Evolutionary conservation across 495 filamentous ascomycete species (phyloP).

Genomic region (Sporormia fimetaria): DNA sequence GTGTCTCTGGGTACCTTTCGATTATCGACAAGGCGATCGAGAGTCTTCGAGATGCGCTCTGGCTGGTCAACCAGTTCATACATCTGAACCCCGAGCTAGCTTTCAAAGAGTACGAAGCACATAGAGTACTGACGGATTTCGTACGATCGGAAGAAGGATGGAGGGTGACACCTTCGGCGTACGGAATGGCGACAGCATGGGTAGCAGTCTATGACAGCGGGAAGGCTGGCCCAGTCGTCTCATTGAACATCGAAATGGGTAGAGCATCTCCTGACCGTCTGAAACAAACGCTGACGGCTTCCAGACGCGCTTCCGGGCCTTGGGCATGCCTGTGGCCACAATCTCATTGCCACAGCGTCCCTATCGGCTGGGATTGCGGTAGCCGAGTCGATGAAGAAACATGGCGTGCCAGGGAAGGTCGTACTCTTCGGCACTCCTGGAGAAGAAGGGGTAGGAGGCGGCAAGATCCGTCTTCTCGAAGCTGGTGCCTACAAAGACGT

Average conservation of each 20-base stretch:
- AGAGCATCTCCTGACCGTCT: background rate
- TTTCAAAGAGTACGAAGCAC: constrained; percentile 28
- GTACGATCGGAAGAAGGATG: constrained; percentile 19
- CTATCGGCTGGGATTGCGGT: constrained; percentile 49
- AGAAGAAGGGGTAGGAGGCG: constrained; percentile 56
- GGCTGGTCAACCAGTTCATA: constrained; percentile 21
- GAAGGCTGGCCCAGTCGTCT: constrained; percentile 22
- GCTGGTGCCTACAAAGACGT: constrained; percentile 52
- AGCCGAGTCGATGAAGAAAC: constrained; percentile 38
- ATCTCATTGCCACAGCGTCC: constrained; percentile 35
- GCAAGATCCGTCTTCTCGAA: constrained; percentile 54
- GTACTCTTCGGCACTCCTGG: constrained; percentile 59
- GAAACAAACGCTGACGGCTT: background rate
- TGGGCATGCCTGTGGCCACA: constrained; percentile 24
- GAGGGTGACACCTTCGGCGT: constrained; percentile 27
- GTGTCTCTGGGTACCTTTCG: constrained; percentile 3
- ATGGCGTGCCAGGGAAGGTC: constrained; percentile 44
- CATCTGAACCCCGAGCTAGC: constrained; percentile 29
- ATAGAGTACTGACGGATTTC: constrained; percentile 25
- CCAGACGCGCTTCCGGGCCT: constrained; percentile 31
- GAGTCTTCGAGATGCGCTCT: constrained; percentile 3
- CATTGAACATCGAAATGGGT: constrained; percentile 31
- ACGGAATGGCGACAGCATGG: constrained; percentile 28
- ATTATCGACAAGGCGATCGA: constrained; percentile 13
- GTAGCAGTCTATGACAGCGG: constrained; percentile 26